Evolutionary conservation across 257 asterid genomes (phyloP).

Genomic region (Plantago ovata): DNA sequence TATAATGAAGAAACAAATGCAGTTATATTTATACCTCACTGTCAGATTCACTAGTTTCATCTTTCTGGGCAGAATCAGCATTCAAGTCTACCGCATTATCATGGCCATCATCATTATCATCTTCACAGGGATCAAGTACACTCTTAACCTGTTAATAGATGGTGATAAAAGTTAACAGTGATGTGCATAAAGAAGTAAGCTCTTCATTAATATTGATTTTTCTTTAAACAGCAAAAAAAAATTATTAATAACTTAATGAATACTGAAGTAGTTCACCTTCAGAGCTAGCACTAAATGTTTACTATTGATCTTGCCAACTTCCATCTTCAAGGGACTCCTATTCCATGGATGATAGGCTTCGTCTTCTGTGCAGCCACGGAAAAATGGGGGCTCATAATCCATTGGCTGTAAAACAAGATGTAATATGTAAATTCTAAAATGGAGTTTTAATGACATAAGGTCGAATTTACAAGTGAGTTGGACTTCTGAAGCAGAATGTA

Average conservation of each 20-base stretch:
- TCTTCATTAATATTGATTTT: constrained; percentile 12
- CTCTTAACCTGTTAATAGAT: constrained; percentile 74
- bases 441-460: constrained; percentile 15
- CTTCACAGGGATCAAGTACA: constrained; percentile 92
- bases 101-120: constrained; percentile 65
- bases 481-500: no score
- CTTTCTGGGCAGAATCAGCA: constrained; percentile 55
- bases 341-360: constrained; percentile 81
- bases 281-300: constrained; percentile 80
- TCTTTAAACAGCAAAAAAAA: no score
- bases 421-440: constrained; percentile 9
- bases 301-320: constrained; percentile 89
- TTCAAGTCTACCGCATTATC: constrained; percentile 61
- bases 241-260: no score
- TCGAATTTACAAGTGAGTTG: background rate
- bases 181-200: constrained; percentile 9
- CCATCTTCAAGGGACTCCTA: constrained; percentile 79
- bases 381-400: constrained; percentile 96
- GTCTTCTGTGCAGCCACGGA: constrained; percentile 79
- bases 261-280: constrained; percentile 44
- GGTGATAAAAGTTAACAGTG: constrained; percentile 14
- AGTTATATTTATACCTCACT: constrained; percentile 51
- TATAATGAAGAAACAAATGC: constrained; percentile 13
- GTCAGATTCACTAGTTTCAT: constrained; percentile 57
- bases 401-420: constrained; percentile 64